Conservation (phyloP, 1,284 basidiomycete genomes). For the Ganoderma leucocontextum region DNA sequence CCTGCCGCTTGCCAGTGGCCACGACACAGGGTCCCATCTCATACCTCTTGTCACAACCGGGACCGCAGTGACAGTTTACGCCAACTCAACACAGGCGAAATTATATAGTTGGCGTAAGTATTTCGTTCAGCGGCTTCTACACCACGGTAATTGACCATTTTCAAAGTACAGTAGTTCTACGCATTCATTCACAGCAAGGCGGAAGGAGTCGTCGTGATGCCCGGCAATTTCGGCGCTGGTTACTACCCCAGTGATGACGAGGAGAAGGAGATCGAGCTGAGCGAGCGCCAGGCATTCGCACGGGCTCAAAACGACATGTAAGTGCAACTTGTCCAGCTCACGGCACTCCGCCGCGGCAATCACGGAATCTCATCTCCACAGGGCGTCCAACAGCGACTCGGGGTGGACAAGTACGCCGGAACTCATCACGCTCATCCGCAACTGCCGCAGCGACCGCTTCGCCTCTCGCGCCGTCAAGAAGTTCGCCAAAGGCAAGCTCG, state of each 20-base stretch:
- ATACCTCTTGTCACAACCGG: too few species aligned
- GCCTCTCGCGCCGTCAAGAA: background rate
- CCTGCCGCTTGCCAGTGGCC: too few species aligned
- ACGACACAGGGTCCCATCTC: too few species aligned
- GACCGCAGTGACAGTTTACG: too few species aligned
- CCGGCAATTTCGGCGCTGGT: too few species aligned
- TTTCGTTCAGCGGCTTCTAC: too few species aligned
- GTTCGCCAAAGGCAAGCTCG: background rate
- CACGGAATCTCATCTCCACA: background rate
- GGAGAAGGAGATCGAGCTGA: background rate
- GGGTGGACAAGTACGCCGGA: background rate
- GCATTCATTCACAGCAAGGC: too few species aligned
- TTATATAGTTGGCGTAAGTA: too few species aligned
- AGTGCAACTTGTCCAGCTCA: background rate
- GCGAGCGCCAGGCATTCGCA: background rate
- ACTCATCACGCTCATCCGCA: background rate
- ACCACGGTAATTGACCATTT: too few species aligned
- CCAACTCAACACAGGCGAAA: too few species aligned
- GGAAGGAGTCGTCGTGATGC: too few species aligned
- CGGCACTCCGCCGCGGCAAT: background rate
- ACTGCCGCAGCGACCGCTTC: background rate
- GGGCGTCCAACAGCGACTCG: background rate
- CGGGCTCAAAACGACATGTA: background rate
- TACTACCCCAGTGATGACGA: background rate
- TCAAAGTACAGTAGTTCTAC: too few species aligned